Base-by-base conservation (phyloP, 169 alveolate genomes). In the Cardiosporidium cionae region DNA sequence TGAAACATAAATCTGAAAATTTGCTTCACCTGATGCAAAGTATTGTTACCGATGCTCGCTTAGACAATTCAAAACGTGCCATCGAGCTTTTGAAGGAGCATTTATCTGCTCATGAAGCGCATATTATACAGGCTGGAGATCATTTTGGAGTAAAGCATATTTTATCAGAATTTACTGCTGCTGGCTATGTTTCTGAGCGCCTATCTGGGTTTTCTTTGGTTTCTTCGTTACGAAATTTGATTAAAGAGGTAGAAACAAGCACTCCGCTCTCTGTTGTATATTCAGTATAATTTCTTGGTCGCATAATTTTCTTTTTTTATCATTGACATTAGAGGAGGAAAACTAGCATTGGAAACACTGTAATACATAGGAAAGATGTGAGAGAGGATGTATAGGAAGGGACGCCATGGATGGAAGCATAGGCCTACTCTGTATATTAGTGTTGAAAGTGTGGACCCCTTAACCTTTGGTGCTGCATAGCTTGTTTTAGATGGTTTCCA, bases 181-280 rank as follows among this genome's bases (percentile, higher is more conserved):
- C 82, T 1, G 82, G 76, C 36, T 22, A n/a, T 35, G 33, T 52
- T 53, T 22, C n/a, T 7, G 82, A 75, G 25, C 29, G 3, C 22
- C 16, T 52, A 16, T 62, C 28, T 1, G 82, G 82, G 16, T 0
- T 65, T 3, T 6, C 74, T 23, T 66, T 52, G 36, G 28, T 36
- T 4, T 54, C 23, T 52, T 67, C 37, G 35, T n/a, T 74, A 52
- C 16, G 65, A 34, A 52, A 74, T 27, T 53, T 65, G 65, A 22
- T 7, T 23, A 23, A 62, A 33, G 58, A 63, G 73, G 79, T 72
- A 32, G 16, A 69, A 7, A 28, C n/a, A n/a, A n/a, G n/a, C n/a
- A n/a, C n/a, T n/a, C n/a, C n/a, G n/a, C n/a, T n/a, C n/a, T n/a
- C n/a, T n/a, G n/a, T n/a, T n/a, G n/a, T n/a, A n/a, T n/a, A n/a